Evolutionary conservation across 257 asterid genomes (phyloP).

Genomic region (Cinchona pubescens): DNA sequence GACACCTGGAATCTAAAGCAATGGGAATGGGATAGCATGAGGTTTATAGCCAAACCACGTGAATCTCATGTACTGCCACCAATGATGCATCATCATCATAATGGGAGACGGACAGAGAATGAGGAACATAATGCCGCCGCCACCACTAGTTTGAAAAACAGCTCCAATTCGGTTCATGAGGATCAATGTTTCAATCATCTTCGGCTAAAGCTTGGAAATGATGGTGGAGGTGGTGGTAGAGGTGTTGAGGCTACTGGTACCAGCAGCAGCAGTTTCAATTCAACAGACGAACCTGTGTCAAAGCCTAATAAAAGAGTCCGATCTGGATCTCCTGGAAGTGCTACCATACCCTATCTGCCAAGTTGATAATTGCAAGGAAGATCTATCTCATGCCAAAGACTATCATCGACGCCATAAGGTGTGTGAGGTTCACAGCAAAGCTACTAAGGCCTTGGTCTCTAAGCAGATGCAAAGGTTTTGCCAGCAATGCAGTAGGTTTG

Average conservation of each 20-base stretch:
- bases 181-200: slow-evolving; percentile 35
- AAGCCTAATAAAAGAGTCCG: slow-evolving; percentile 71
- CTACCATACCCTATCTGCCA: slow-evolving; percentile 68
- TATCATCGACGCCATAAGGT: slow-evolving; percentile 94
- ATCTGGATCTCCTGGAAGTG: slow-evolving; percentile 67
- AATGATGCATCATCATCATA: neutral
- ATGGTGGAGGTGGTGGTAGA: slow-evolving; percentile 27
- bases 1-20: slow-evolving; percentile 58
- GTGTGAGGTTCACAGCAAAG: slow-evolving; percentile 85
- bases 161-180: slow-evolving; percentile 7
- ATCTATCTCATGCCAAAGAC: slow-evolving; percentile 70
- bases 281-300: slow-evolving; percentile 36
- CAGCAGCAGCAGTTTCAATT: slow-evolving; percentile 17
- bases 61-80: slow-evolving; percentile 31
- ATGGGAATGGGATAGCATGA: slow-evolving; percentile 79
- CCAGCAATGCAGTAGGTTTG: slow-evolving; percentile 59
- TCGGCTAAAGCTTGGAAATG: slow-evolving; percentile 43
- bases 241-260: slow-evolving; percentile 10
- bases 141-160: slow-evolving; percentile 11
- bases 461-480: slow-evolving; percentile 56
- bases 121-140: slow-evolving; percentile 16
- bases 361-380: slow-evolving; percentile 75
- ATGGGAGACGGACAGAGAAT: neutral
- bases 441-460: slow-evolving; percentile 59
- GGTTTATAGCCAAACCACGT: slow-evolving; percentile 61